Base-by-base conservation (phyloP, 202 grass and related monocot genomes). In the Brachypodium distachyon region DNA sequence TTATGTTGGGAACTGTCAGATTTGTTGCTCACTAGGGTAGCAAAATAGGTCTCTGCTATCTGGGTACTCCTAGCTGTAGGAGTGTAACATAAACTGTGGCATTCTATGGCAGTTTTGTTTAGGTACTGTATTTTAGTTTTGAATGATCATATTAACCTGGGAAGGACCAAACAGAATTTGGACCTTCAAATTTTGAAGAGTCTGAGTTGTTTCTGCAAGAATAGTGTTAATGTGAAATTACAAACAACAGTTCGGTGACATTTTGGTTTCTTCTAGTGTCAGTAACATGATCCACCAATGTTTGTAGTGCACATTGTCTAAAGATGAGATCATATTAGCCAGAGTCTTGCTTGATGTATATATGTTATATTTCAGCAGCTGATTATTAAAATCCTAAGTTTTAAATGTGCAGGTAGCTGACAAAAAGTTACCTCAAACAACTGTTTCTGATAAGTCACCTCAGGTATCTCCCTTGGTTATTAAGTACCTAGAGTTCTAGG, bases 401-500 rank as follows among this genome's bases (percentile, higher is more conserved):
- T 56, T 79, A 73, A 57, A 55, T 71, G 25, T 81, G 17, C 48
- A 89, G 86, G 70, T 76, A 76, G 76, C 76, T 70, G 86, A 87
- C n/a, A 75, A 61, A 71, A 91, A 97, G 39, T 65, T 70, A 67
- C 81, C 78, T 78, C 78, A 69, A 55, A 54, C 61, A 44, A 75
- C 67, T 72, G 47, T 86, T 67, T 90, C 84, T 32, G 81, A 86
- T 9, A 81, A 90, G 66, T 67, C 86, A 56, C 81, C 64, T 70
- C 62, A 90, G 78, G 80, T 80, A 75, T 80, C 50, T 37, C 10
- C 52, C 82, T 25, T 34, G 1, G 55, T 47, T 49, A 34, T 57
- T 83, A 43, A 40, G 32, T 46, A 64, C 48, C 14, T 61, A 19
- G 31, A 37, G 9, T 76, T 60, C 3, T 49, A 26, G 31, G 49